Evolutionary conservation across 768 basidiomycete genomes (phyloP).

Genomic region (Macrolepiota albuminosa): DNA sequence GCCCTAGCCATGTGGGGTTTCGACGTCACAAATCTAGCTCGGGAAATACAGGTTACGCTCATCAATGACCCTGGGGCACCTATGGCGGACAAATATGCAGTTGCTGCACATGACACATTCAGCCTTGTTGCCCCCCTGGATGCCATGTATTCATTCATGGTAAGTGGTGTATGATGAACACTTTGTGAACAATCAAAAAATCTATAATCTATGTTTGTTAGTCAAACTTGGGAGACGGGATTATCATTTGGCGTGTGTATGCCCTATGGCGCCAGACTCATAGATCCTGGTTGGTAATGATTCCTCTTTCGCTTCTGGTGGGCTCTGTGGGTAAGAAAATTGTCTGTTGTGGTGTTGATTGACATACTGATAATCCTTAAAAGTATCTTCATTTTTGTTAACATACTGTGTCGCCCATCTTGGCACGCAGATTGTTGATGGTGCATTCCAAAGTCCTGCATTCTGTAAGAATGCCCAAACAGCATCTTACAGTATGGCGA

Average conservation of each 20-base stretch:
- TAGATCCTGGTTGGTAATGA: not conserved
- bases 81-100: conserved; percentile 5
- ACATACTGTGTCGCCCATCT: conserved; percentile 9
- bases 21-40: conserved; percentile 6
- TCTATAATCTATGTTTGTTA: not conserved
- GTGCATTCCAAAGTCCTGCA: conserved; percentile 9
- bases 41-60: conserved; percentile 5
- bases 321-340: conserved; percentile 5
- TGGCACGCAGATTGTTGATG: conserved; percentile 9
- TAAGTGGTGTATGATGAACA: not conserved
- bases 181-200: not conserved
- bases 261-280: conserved; percentile 1
- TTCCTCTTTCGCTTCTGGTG: conserved; percentile 2
- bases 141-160: conserved; percentile 5
- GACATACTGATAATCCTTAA: not conserved
- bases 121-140: conserved; percentile 2
- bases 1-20: conserved; percentile 10
- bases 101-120: not conserved
- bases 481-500: conserved; percentile 7
- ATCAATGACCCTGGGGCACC: conserved; percentile 3
- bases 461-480: conserved; percentile 10
- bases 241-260: conserved; percentile 11
- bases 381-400: conserved; percentile 1
- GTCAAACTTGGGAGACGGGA: conserved; percentile 9
- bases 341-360: not conserved